Percentiles rank a stretch among this genome's conserved stretches.
These are phyloP conservation scores for Termitomyces sp. DNA, from an alignment of 768 basidiomycete species.

Conservation along the genomic window DNA sequence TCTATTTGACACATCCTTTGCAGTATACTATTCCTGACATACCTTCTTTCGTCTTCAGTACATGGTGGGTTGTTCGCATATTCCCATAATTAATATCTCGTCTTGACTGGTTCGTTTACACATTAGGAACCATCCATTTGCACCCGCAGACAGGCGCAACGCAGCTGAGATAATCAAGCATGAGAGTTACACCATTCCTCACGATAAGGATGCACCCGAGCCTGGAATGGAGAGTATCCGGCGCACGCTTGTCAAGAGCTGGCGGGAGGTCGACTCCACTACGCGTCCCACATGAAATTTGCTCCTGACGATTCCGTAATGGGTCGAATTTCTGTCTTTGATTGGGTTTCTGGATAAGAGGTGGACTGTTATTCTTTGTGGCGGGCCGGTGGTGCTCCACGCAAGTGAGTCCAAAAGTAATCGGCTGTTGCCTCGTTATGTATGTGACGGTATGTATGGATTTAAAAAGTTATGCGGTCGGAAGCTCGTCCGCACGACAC, in stretches of 20 bases:
- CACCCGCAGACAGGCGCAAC: conserved; percentile 31
- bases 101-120: not conserved
- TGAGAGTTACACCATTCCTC: conserved; percentile 5
- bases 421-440: not conserved
- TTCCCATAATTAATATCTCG: not conserved
- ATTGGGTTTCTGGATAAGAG: not conserved
- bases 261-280: conserved; percentile 14
- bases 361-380: no score
- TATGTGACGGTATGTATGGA: not conserved
- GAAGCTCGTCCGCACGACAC: not conserved
- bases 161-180: not conserved
- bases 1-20: conserved; percentile 5
- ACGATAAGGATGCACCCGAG: conserved; percentile 7
- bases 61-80: conserved; percentile 24
- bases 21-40: conserved; percentile 55
- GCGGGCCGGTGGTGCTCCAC: no score
- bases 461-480: not conserved
- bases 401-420: not conserved
- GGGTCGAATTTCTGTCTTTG: not conserved
- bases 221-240: conserved; percentile 16
- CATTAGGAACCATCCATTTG: conserved; percentile 62
- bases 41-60: conserved; percentile 45
- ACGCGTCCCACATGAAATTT: conserved; percentile 9
- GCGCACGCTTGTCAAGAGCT: conserved; percentile 15
- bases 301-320: not conserved